These are phyloP conservation scores for Talaromyces rugulosus DNA, from an alignment of 2,329 filamentous ascomycete species.

Conservation along the genomic window DNA sequence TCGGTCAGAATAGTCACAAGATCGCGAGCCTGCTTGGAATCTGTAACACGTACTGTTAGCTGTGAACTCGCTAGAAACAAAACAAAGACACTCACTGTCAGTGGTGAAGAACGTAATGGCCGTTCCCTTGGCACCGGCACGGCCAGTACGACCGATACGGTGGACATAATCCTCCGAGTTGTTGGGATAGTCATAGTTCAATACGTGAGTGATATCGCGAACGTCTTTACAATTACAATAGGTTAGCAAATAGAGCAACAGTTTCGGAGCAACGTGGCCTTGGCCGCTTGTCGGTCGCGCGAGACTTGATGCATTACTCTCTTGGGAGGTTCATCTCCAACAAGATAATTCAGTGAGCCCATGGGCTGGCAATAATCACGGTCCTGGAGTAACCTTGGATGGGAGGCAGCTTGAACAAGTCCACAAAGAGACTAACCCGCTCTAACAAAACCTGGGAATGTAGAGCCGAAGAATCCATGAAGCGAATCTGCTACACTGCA, in stretches of 20 bases:
- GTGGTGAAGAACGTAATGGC: slow-evolving; percentile 98
- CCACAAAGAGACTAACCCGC: slow-evolving; percentile 72
- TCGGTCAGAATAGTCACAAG: slow-evolving; percentile 88
- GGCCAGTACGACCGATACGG: slow-evolving; percentile 65
- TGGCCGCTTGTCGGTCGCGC: slow-evolving; percentile 56
- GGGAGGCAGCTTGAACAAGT: slow-evolving; percentile 66
- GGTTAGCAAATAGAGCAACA: slow-evolving; percentile 69
- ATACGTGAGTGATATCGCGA: slow-evolving; percentile 99
- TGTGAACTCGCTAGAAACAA: neutral
- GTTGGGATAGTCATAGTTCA: slow-evolving; percentile 99
- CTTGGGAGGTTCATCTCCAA: slow-evolving; percentile 43
- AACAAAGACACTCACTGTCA: slow-evolving; percentile 72
- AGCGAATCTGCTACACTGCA: slow-evolving; percentile 69
- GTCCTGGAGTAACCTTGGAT: slow-evolving; percentile 65
- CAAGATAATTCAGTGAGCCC: slow-evolving; percentile 46
- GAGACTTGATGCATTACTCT: slow-evolving; percentile 59
- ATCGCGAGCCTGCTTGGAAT: slow-evolving; percentile 94
- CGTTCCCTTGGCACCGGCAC: slow-evolving; percentile 82
- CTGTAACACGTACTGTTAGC: slow-evolving; percentile 39
- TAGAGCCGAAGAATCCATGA: slow-evolving; percentile 69
- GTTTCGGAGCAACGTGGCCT: slow-evolving; percentile 37
- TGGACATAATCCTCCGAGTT: slow-evolving; percentile 71
- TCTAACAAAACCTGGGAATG: slow-evolving; percentile 56
- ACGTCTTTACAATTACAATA: slow-evolving; percentile 75
- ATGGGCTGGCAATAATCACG: slow-evolving; percentile 56